phyloP scores from a whole-genome alignment of 228 moss, liverwort and hornwort genomes.

The Sphagnum fallax region DNA sequence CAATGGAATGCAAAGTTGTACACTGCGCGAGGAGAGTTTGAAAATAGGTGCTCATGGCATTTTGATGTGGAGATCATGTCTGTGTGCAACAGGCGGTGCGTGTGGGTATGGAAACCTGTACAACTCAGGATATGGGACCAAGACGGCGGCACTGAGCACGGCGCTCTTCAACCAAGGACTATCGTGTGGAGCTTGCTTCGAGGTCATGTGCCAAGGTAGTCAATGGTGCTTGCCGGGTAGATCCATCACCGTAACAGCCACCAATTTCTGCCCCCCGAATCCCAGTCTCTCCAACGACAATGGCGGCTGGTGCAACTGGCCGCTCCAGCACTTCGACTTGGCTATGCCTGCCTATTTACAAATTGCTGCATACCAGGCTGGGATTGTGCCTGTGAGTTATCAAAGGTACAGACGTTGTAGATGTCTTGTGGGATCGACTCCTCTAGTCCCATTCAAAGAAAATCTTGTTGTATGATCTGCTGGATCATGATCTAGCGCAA shows the following conservation, averaged over 20 bases:
- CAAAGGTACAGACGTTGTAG: slow-evolving; percentile 7
- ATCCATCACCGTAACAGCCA: slow-evolving; percentile 20
- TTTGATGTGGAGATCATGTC: neutral
- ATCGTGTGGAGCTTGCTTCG: slow-evolving; percentile 45
- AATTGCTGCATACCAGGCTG: slow-evolving; percentile 23
- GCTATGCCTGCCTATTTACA: slow-evolving; percentile 24
- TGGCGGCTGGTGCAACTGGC: slow-evolving; percentile 35
- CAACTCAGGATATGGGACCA: slow-evolving; percentile 27
- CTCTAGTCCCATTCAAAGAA: too few species aligned
- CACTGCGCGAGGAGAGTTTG: too few species aligned
- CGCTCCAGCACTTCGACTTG: slow-evolving; percentile 32
- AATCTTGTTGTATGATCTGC: too few species aligned
- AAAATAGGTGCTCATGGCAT: too few species aligned
- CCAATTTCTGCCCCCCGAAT: slow-evolving; percentile 24
- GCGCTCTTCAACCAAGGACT: slow-evolving; percentile 35
- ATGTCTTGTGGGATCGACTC: too few species aligned
- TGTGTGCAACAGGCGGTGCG: slow-evolving; percentile 23
- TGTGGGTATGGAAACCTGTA: slow-evolving; percentile 38
- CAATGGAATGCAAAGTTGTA: too few species aligned
- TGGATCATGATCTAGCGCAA: too few species aligned
- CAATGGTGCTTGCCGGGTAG: slow-evolving; percentile 21
- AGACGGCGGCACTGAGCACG: slow-evolving; percentile 30
- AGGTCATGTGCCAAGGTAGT: slow-evolving; percentile 17
- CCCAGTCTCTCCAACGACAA: slow-evolving; percentile 3
- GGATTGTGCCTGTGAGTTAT: slow-evolving; percentile 31